Evolutionary conservation across 495 filamentous ascomycete genomes (phyloP), one percentile per base, ranked within the genome.

Genomic region (Podospora pseudocomata): DNA sequence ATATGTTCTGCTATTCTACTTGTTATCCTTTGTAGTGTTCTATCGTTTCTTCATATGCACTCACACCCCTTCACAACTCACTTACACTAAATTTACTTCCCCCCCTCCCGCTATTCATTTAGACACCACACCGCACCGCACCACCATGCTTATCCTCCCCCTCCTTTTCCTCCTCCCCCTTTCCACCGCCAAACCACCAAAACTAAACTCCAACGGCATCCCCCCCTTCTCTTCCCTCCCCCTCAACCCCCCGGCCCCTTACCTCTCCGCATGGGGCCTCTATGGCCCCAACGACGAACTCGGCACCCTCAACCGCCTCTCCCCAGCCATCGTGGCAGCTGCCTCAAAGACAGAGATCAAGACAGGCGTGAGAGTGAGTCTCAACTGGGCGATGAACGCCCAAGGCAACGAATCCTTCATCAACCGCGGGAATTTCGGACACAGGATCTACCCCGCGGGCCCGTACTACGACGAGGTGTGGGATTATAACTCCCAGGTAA

Each of bases 271-370:
- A 13, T 85, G 83, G 83, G 79, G 81, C 1, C 70, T 85, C 0
- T 85, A 82, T 71, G 83, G 83, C n/a, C 70, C 70, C 0, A 66
- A 83, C 15, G 83, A 84, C 72, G 77, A 81, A 67, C 72, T 84
- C 1, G 84, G 82, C 11, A 80, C 79, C 13, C 68, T 86, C 61
- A 85, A 85, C 71, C 70, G 81, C 53, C 71, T 86, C 2, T 82
- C 81, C 6, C 72, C 79, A 57, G 78, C 77, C 63, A 71, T 74
- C 13, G 78, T 83, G 0, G 79, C 84, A 0, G 72, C 72, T 3
- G 77, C 80, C 16, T 85, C 86, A 5, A 72, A 77, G 32, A 73
- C 68, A 34, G 84, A 89, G 74, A 87, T 89, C 63, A 68, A 72
- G 55, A 82, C 82, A 1, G 87, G 86, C 0, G 71, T 26, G 5